A percentile compares a stretch with the other conserved stretches of the same genome.
Conservation (phyloP, 306 rosid genomes). For the Begonia masoniana region DNA sequence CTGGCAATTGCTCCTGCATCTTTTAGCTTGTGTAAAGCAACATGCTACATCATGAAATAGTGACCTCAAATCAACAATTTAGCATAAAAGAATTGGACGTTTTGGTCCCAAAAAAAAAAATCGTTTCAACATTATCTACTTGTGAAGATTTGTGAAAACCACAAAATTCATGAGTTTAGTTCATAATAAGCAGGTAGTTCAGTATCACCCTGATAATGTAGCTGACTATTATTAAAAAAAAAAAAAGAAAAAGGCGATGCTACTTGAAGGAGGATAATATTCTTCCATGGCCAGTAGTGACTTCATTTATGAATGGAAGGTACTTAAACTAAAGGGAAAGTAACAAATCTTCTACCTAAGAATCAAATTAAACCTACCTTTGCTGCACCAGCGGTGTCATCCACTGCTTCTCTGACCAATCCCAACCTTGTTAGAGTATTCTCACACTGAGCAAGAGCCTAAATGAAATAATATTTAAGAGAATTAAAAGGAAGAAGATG, state of each 20-base stretch:
- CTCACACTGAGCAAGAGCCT: conserved; percentile 99
- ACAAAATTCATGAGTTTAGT: no score
- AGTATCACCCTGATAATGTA: no score
- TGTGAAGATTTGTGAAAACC: background rate
- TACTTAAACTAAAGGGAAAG: background rate
- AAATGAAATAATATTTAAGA: conserved; percentile 12
- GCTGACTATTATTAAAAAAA: no score
- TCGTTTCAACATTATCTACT: background rate
- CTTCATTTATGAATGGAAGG: no score
- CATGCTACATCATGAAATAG: conserved; percentile 36
- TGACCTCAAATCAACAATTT: conserved; percentile 15
- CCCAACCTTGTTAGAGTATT: conserved; percentile 59
- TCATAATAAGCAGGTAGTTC: no score
- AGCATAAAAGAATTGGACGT: conserved; percentile 13
- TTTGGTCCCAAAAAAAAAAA: background rate
- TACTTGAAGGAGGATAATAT: no score
- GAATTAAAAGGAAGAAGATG: background rate
- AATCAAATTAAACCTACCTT: conserved; percentile 40
- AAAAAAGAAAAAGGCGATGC: no score
- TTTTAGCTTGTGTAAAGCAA: conserved; percentile 49
- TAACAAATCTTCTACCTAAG: conserved; percentile 1
- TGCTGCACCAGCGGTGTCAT: conserved; percentile 97
- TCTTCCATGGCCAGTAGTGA: no score
- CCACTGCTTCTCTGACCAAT: conserved; percentile 84
- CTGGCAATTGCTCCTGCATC: conserved; percentile 96